Evolutionary conservation across 2,329 filamentous ascomycete genomes (phyloP), one percentile per base, ranked within the genome.

Genomic region (Fusarium sororula): DNA sequence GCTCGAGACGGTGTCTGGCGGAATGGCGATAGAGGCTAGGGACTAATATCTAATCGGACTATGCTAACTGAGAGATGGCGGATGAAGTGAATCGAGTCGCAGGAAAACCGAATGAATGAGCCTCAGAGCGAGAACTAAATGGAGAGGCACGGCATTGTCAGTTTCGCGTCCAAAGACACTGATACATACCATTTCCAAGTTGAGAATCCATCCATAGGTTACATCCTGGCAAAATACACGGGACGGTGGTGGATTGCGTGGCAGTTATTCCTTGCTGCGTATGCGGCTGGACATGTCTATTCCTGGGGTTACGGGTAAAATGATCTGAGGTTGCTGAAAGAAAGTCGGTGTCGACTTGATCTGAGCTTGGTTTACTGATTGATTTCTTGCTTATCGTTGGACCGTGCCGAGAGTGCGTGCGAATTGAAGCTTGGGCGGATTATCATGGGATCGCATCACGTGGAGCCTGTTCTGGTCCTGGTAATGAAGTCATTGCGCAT

Each of bases 321-420:
- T 53, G 56, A 56, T 55, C 32, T 56, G 66, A 65, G 55, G 39
- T 44, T 70, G 54, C 65, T 76, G 24, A 28, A 26, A 45, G 73
- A 73, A 71, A 72, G 73, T 75, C 73, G 76, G 76, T 75, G 73
- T 75, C 73, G 60, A 66, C 17, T 17, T 70, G 48, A 57, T 58
- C 59, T 64, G 67, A 68, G 63, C 48, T 60, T 65, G 53, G 37
- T 47, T 50, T 28, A 58, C 55, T 66, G 50, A 45, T 47, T 42
- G 59, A 44, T 63, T 45, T 26, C 42, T 17, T 55, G 59, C 44
- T 48, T 54, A 47, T 68, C 53, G 63, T 48, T 48, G 42, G 61
- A 57, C 67, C 65, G 64, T 64, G 66, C 60, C 66, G 47, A 15
- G 56, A 37, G 51, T 62, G 41, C 54, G 42, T 56, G 47, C 38